Percentiles rank a stretch among this genome's conserved stretches.
Evolutionary conservation across 345 rosid genomes (phyloP).

Genomic region (Eucalyptus erythrocorys): DNA sequence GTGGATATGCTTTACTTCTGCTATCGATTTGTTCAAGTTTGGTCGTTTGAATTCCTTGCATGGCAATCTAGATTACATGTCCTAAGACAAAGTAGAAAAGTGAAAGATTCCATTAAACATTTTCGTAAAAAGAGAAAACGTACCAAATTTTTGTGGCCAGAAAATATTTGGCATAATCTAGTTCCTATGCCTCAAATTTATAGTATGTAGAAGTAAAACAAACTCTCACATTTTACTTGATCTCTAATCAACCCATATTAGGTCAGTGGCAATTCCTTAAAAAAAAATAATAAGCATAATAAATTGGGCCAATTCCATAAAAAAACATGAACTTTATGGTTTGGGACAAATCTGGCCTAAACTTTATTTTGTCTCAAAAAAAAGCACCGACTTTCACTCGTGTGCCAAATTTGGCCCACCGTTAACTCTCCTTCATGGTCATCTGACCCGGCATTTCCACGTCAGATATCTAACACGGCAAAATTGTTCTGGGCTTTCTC

Average conservation of each 20-base stretch:
- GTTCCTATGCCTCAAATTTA: not conserved
- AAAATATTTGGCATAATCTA: not conserved
- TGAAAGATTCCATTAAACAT: not conserved
- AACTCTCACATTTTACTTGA: not conserved
- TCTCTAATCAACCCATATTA: not conserved
- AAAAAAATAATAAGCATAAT: not conserved
- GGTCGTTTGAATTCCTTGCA: not conserved
- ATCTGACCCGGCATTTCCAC: no score
- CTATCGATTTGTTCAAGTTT: not conserved
- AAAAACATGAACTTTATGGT: not conserved
- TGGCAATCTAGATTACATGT: not conserved
- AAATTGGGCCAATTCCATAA: no score
- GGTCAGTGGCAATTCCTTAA: not conserved
- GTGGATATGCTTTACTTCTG: not conserved
- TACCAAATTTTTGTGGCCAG: no score
- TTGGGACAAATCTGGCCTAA: not conserved
- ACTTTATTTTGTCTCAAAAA: no score
- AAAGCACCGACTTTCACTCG: no score
- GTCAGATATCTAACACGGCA: no score
- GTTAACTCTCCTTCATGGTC: no score
- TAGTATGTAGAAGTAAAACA: not conserved
- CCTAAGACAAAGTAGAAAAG: no score
- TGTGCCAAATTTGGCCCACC: accelerated
- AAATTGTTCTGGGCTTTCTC: no score
- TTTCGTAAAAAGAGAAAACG: no score